Evolutionary conservation across 306 rosid species (phyloP).

Genomic region (Cucurbita argyrosperma): DNA sequence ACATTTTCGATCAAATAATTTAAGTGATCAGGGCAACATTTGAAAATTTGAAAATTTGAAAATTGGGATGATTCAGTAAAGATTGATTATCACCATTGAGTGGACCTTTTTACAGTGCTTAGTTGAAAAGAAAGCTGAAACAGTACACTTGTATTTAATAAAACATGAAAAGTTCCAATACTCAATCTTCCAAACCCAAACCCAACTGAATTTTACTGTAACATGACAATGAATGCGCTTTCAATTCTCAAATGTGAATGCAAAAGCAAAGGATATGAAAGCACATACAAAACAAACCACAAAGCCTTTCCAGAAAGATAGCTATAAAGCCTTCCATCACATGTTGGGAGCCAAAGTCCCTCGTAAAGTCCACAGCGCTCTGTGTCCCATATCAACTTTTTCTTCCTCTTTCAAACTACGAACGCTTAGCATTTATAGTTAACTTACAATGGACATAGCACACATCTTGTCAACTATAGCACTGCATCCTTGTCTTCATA

Average conservation of each 20-base stretch:
- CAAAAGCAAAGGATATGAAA: neutral
- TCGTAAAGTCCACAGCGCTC: neutral
- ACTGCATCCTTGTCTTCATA: neutral
- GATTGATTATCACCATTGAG: neutral
- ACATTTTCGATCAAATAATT: no score
- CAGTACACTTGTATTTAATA: neutral
- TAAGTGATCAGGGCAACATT: no score
- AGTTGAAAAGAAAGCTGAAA: neutral
- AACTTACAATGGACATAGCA: neutral
- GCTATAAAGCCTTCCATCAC: neutral
- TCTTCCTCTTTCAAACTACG: neutral
- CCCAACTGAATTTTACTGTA: neutral
- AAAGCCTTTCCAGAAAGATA: neutral
- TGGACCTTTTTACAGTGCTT: neutral
- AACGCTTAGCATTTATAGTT: neutral
- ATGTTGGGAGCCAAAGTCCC: neutral
- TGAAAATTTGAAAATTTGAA: no score
- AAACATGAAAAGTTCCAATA: neutral
- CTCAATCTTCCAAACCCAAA: neutral
- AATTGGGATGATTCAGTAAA: no score
- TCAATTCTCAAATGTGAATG: neutral
- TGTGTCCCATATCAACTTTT: neutral
- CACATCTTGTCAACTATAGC: neutral
- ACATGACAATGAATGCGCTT: neutral
- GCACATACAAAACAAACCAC: neutral